These are phyloP conservation scores for Didymella glomerata DNA, from an alignment of 2,329 filamentous ascomycete genomes.

Conservation along the genomic window DNA sequence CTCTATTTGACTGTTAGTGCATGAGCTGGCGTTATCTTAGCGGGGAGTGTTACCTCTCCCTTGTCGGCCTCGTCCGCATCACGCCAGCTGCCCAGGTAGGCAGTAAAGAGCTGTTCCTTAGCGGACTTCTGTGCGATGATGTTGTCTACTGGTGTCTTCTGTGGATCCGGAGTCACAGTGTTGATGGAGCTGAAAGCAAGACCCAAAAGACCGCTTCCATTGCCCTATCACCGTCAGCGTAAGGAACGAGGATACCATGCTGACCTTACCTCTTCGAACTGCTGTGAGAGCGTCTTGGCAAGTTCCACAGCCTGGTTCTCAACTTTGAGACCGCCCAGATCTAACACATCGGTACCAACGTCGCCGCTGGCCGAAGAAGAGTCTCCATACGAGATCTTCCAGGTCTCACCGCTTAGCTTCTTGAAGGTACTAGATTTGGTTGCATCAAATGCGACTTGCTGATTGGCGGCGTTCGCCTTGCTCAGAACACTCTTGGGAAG, in stretches of 20 bases:
- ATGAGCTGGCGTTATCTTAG: too few relatives aligned
- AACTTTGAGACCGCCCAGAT: slow-evolving; percentile 68
- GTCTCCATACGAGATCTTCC: slow-evolving; percentile 75
- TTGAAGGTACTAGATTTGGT: slow-evolving; percentile 69
- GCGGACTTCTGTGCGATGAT: slow-evolving; percentile 64
- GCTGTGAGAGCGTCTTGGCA: slow-evolving; percentile 65
- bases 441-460: slow-evolving; percentile 65
- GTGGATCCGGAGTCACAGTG: slow-evolving; percentile 64
- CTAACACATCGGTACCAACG: slow-evolving; percentile 70
- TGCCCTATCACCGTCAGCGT: slow-evolving; percentile 39
- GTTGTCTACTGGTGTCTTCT: slow-evolving; percentile 72
- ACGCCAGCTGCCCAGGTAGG: slow-evolving; percentile 66
- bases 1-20: slow-evolving; percentile 35
- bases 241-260: too few relatives aligned
- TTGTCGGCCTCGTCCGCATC: slow-evolving; percentile 56
- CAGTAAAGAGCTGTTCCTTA: slow-evolving; percentile 66
- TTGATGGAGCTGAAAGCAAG: slow-evolving; percentile 72
- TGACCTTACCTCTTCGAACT: slow-evolving; percentile 59
- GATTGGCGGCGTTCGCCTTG: slow-evolving; percentile 45
- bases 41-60: slow-evolving; percentile 42
- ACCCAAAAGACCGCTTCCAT: slow-evolving; percentile 71
- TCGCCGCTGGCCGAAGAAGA: slow-evolving; percentile 70
- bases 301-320: slow-evolving; percentile 71
- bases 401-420: slow-evolving; percentile 58
- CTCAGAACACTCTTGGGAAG: slow-evolving; percentile 60